A percentile compares a stretch with the other conserved stretches of the same genome.
Evolutionary conservation across 331 rosid species (phyloP).

Genomic region (Erythrophleum ivorense): DNA sequence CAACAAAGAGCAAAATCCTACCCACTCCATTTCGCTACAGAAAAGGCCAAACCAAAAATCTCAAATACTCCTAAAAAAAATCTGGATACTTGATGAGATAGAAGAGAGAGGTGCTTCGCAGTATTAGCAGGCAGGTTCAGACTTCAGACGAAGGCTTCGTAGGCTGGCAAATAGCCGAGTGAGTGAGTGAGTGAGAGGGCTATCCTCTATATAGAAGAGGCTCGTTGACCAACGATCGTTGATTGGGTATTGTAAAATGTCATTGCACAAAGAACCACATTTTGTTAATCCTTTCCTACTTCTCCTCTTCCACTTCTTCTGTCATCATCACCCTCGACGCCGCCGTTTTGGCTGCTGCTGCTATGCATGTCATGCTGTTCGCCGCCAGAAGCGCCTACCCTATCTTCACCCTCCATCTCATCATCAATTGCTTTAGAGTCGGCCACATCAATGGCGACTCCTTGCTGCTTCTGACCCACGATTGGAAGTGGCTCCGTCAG

Average conservation of each 20-base stretch:
- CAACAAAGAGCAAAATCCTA: neutral
- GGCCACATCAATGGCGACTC: constrained; percentile 15
- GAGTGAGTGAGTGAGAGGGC: neutral
- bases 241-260: neutral
- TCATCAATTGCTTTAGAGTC: constrained; percentile 1
- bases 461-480: constrained; percentile 46
- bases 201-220: constrained; percentile 33
- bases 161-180: neutral
- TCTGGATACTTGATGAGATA: neutral
- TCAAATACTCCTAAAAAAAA: neutral
- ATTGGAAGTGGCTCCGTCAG: constrained; percentile 68
- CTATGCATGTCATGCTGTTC: constrained; percentile 3
- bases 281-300: neutral
- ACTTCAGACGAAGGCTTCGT: no score
- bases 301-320: neutral
- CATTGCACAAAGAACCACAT: neutral
- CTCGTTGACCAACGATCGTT: constrained; percentile 43
- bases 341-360: constrained; percentile 50
- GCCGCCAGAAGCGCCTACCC: neutral
- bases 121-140: neutral
- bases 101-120: constrained; percentile 35
- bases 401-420: constrained; percentile 40
- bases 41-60: constrained; percentile 8
- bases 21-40: neutral
- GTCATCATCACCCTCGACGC: constrained; percentile 40